Evolutionary conservation across 495 filamentous ascomycete species (phyloP).

Genomic region (Penicillium daleae): DNA sequence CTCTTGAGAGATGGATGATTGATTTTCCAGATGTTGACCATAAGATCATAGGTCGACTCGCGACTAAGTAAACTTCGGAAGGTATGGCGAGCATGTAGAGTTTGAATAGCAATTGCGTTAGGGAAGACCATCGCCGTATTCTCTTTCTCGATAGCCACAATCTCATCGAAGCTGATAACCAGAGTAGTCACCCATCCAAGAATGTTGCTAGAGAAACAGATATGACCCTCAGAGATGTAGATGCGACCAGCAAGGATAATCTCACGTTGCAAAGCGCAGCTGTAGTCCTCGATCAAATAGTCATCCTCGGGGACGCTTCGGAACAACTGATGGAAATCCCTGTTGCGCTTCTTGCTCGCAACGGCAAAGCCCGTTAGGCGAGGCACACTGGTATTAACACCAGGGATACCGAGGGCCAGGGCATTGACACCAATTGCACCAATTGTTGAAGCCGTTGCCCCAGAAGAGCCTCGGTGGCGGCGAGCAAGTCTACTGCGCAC

Average conservation of each 20-base stretch:
- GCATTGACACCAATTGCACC: slow-evolving; percentile 70
- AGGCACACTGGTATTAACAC: slow-evolving; percentile 58
- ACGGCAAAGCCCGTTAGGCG: slow-evolving; percentile 95
- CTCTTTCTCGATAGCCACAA: slow-evolving; percentile 95
- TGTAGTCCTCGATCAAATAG: slow-evolving; percentile 98
- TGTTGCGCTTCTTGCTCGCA: slow-evolving; percentile 91
- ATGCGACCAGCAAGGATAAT: slow-evolving; percentile 93
- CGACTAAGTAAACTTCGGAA: slow-evolving; percentile 94
- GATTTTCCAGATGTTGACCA: slow-evolving; percentile 98
- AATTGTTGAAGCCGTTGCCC: slow-evolving; percentile 74
- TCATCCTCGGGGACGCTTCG: slow-evolving; percentile 97
- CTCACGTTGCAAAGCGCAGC: slow-evolving; percentile 92
- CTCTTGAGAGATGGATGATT: slow-evolving; percentile 89
- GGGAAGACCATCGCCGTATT: slow-evolving; percentile 95
- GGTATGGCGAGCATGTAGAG: slow-evolving; percentile 89
- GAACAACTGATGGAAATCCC: slow-evolving; percentile 93
- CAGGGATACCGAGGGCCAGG: slow-evolving; percentile 66
- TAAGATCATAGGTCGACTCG: slow-evolving; percentile 94
- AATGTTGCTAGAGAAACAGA: slow-evolving; percentile 99
- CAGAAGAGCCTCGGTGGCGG: slow-evolving; percentile 82
- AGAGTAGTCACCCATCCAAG: slow-evolving; percentile 96
- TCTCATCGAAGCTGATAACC: slow-evolving; percentile 97
- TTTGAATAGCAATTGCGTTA: slow-evolving; percentile 96
- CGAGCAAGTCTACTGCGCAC: slow-evolving; percentile 76
- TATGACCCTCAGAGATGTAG: slow-evolving; percentile 95